A percentile compares a stretch with the other conserved stretches of the same genome.
These are phyloP conservation scores for Sporormia fimetaria DNA, from an alignment of 495 filamentous ascomycete species.

Conservation along the genomic window DNA sequence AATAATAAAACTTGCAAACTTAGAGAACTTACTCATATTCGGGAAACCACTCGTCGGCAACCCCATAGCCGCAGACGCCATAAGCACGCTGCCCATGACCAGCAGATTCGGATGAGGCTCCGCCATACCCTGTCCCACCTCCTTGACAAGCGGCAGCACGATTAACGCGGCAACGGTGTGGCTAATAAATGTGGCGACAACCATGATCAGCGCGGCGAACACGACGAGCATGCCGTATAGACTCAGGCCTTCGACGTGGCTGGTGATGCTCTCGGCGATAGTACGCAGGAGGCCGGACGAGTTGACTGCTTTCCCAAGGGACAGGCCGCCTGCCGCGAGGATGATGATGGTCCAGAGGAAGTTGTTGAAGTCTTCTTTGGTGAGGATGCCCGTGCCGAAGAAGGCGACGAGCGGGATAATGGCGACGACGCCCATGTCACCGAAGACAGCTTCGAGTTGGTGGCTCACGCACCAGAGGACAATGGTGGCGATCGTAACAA, in stretches of 20 bases:
- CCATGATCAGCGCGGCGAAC: slow-evolving; percentile 73
- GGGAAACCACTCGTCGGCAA: slow-evolving; percentile 93
- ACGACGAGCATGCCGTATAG: slow-evolving; percentile 81
- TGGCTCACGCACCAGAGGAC: slow-evolving; percentile 85
- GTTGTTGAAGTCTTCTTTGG: slow-evolving; percentile 99
- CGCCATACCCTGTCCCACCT: slow-evolving; percentile 72
- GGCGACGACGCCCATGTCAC: slow-evolving; percentile 96
- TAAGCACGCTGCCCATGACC: slow-evolving; percentile 71
- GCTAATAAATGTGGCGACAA: slow-evolving; percentile 95
- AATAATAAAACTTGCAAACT: slow-evolving; percentile 1
- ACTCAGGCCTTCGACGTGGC: slow-evolving; percentile 60
- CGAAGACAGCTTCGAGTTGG: slow-evolving; percentile 75
- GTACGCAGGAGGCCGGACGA: slow-evolving; percentile 87
- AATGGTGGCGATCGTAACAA: slow-evolving; percentile 80
- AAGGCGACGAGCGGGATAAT: slow-evolving; percentile 93
- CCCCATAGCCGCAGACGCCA: slow-evolving; percentile 70
- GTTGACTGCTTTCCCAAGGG: slow-evolving; percentile 88
- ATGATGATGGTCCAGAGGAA: slow-evolving; percentile 99
- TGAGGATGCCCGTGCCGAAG: slow-evolving; percentile 94
- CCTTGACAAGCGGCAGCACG: slow-evolving; percentile 76
- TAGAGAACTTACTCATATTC: slow-evolving; percentile 88
- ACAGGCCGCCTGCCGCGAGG: slow-evolving; percentile 83
- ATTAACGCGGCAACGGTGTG: slow-evolving; percentile 96
- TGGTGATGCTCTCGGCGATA: slow-evolving; percentile 64
- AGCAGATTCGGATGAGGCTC: slow-evolving; percentile 88